Evolutionary conservation across 257 asterid species (phyloP).

Genomic region (Solanum medicagineum): DNA sequence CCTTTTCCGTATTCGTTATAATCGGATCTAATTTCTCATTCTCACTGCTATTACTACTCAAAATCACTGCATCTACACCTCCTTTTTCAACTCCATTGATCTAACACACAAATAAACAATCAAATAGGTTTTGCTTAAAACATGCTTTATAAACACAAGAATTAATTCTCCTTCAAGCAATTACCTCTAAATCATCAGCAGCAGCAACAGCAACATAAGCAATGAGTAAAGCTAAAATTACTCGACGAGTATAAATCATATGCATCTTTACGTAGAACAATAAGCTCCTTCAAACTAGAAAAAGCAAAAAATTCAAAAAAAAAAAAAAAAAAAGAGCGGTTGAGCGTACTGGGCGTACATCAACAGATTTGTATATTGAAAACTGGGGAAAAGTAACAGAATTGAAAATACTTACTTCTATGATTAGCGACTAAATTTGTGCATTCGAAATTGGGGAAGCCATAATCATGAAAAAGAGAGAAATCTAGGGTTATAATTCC

Average conservation of each 20-base stretch:
- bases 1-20: conserved; percentile 1
- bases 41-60: conserved; percentile 9
- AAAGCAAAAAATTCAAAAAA: no score
- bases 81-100: conserved; percentile 8
- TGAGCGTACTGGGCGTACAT: not conserved
- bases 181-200: conserved; percentile 41
- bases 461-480: not conserved
- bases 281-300: not conserved
- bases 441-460: not conserved
- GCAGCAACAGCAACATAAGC: conserved; percentile 9
- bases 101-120: not conserved
- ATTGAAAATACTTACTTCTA: not conserved
- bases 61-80: conserved; percentile 3
- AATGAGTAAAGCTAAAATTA: conserved; percentile 23
- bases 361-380: not conserved
- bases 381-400: not conserved
- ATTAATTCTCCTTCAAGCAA: not conserved
- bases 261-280: conserved; percentile 20
- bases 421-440: not conserved
- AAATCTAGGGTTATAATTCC: not conserved
- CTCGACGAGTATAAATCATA: conserved; percentile 12
- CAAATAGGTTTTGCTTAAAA: not conserved
- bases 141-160: not conserved
- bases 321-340: no score
- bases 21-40: conserved; percentile 18